Evolutionary conservation across 2,329 filamentous ascomycete species (phyloP), one percentile per base, ranked within the genome.

Genomic region (Trichoderma sp.): DNA sequence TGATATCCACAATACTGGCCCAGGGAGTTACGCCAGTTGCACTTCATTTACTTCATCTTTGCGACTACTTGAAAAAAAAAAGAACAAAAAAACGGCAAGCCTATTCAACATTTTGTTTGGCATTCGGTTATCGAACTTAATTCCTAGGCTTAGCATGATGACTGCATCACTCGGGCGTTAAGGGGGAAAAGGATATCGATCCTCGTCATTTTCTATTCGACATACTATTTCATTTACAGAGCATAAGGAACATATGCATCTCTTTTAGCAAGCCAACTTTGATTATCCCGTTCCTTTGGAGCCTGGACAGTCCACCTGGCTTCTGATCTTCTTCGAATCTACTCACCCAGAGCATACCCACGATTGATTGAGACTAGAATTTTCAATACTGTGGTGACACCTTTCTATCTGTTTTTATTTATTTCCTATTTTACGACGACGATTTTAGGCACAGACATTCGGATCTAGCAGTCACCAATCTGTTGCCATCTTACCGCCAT

Each of bases 111-210:
- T 24, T 57, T 37, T 13, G 21, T 60, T 49, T 67, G 61, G 57
- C 62, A 68, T 64, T n/a, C 24, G 63, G 72, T 71, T 73, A 67
- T 73, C 70, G 62, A 73, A 40, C 70, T 63, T 63, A 70, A 71
- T 60, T 61, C 68, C 69, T 72, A 71, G 72, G 69, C 71, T 72
- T 74, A 70, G 74, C 74, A 77, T 76, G 64, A 76, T 76, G 71
- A 77, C 72, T 75, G 76, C 77, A 79, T 79, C 72, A 65, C 68
- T 77, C 71, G 64, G 77, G 77, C 75, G 77, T 79, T 76, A 67
- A 10, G 65, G 73, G 74, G 69, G 71, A 33, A 60, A 33, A 75
- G 74, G 75, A 72, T 69, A 65, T 74, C 72, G 21, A n/a, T 49
- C 63, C 40, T 52, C 37, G 16, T 21, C 47, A 33, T 49, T 43